Evolutionary conservation across 2,329 filamentous ascomycete species (phyloP), one percentile per base, ranked within the genome.

Genomic region (Phyllosticta paracitricarpa): DNA sequence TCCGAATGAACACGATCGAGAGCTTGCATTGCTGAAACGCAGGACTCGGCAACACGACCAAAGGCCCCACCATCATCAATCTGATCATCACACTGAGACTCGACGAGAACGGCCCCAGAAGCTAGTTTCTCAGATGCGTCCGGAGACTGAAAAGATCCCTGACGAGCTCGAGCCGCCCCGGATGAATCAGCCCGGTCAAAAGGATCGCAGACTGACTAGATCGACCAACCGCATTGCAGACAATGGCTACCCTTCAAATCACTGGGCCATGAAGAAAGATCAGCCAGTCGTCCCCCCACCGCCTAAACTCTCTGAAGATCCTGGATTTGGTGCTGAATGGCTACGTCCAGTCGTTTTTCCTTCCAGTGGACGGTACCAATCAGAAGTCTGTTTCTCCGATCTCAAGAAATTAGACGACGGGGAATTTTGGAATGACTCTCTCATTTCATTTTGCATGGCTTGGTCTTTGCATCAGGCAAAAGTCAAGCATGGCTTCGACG

Each of bases 391-490:
- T 61, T 84, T 82, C 63, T 78, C 82, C n/a, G 90, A 94, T 68
- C 85, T 97, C 35, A 76, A 81, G 22, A 82, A 90, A 52, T 81
- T 99, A 2, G 87, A 96, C 63, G 89, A 95, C 64, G 89, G 86
- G 12, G 84, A 96, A 66, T 96, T 89, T 63, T 76, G 99, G 53
- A 99, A 99, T 70, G 94, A 99, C 76, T 96, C 91, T 68, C 77
- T 99, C 28, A 89, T 99, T 66, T 86, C 84, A 57, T 97, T 97
- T 71, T 96, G 95, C 70, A 79, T 96, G 61, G 28, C 66, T 51
- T 70, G 71, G 54, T 63, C 54, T 48, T n/a, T 55, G 4, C 53
- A 57, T 28, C 25, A 57, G 30, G 59, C 55, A n/a, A 55, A 61
- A 14, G 26, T 40, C 24, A 17, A 26, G 7, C 22, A 30, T 12